phyloP scores from a whole-genome alignment of 148 eudicot species.

The Hydrangea macrophylla region DNA sequence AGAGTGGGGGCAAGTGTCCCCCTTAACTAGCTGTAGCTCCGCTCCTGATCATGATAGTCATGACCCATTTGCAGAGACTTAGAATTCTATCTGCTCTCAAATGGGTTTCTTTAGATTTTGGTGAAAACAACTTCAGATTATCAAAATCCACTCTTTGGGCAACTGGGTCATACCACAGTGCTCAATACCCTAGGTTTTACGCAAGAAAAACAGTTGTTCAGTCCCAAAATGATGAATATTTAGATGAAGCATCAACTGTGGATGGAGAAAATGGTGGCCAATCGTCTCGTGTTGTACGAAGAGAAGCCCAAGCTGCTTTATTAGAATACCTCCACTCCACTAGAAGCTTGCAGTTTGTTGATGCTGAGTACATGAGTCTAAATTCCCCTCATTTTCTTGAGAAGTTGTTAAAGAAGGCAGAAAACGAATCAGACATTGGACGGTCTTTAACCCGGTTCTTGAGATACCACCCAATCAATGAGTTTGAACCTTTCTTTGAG shows the following conservation, averaged over 20 bases:
- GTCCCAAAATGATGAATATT: slow-evolving; percentile 15
- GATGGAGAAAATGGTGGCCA: slow-evolving; percentile 10
- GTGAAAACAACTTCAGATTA: slow-evolving; percentile 10
- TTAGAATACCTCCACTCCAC: slow-evolving; percentile 66
- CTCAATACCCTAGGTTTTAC: slow-evolving; percentile 31
- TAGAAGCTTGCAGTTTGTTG: slow-evolving; percentile 50
- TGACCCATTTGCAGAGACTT: slow-evolving; percentile 41
- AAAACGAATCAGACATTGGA: slow-evolving; percentile 24
- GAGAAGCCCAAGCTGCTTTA: slow-evolving; percentile 60
- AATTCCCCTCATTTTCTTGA: slow-evolving; percentile 53
- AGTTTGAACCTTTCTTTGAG: slow-evolving; percentile 80
- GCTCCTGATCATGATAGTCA: slow-evolving; percentile 12
- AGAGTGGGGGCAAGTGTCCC: too few relatives aligned
- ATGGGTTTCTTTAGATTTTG: slow-evolving; percentile 34
- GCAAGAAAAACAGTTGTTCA: slow-evolving; percentile 16
- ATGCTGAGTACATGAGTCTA: slow-evolving; percentile 60
- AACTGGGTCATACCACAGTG: slow-evolving; percentile 27
- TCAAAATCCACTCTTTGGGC: slow-evolving; percentile 22
- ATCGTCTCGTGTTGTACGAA: slow-evolving; percentile 10
- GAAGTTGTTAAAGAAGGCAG: slow-evolving; percentile 37
- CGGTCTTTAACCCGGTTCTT: slow-evolving; percentile 41
- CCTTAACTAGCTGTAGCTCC: too few relatives aligned
- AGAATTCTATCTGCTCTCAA: slow-evolving; percentile 25
- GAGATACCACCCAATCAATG: slow-evolving; percentile 70
- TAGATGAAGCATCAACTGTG: background rate